Evolutionary conservation across 768 basidiomycete genomes (phyloP), one percentile per base, ranked within the genome.

Genomic region (Xerocomus spinulosus): DNA sequence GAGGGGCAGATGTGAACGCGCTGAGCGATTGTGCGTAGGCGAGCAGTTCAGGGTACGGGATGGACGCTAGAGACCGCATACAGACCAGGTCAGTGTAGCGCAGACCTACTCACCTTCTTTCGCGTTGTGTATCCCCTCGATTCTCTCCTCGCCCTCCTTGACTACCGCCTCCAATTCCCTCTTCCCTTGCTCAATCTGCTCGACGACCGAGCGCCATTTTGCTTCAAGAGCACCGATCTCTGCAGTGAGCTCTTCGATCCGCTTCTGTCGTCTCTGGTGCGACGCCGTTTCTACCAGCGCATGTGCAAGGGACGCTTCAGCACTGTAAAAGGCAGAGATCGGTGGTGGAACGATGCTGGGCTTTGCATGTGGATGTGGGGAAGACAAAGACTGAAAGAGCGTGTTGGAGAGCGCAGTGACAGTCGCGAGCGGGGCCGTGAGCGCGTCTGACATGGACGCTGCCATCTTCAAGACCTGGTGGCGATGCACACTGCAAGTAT

Each of bases 1-100:
- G 90, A 8, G 90, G 90, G 9, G 89, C 90, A 28, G 90, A 90
- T 5, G 90, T 90, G 67, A 91, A 92, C 13, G 86, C 80, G 53
- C 87, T 86, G 45, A 92, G 74, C 52, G 84, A 87, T 59, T 90
- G 87, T 3, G 90, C 90, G 64, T 92, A 92, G 2, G 85, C 80
- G 51, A 92, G 74, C 10, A 92, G 73, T 58, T 90, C 87, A 4
- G 87, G 85, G 60, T 90, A 90, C 4, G 87, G 85, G 49, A 92
- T 83, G 10, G 89, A 74, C 8, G 81, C 89, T 92, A 48, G 15
- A 50, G 30, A 33, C 10, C 40, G 21, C 45, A 43, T 26, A 2
- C 40, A n/a, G 18, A 48, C 9, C 37, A 12, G 20, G 13, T 44
- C 36, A 32, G 41, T 23, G 5, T n/a, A n/a, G 25, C 10, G 8